Evolutionary conservation across 2,329 filamentous ascomycete species (phyloP).

Genomic region (Fusarium verticillioides): DNA sequence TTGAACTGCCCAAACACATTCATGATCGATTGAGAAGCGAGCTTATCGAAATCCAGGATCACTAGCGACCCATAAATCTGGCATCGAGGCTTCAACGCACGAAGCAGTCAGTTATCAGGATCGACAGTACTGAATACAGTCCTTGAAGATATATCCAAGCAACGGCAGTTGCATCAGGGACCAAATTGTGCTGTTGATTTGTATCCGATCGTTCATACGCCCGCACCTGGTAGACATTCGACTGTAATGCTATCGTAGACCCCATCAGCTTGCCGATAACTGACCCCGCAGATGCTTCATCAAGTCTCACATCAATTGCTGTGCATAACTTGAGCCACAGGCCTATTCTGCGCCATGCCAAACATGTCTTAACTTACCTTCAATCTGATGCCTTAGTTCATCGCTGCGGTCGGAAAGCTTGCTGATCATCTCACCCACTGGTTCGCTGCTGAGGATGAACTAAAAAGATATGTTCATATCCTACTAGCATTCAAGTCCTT

Average conservation of each 20-base stretch:
- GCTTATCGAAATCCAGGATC: constrained; percentile 1
- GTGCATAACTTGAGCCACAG: constrained; percentile 19
- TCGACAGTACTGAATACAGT: constrained; percentile 3
- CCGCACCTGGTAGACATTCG: not conserved
- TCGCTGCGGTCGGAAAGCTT: constrained; percentile 19
- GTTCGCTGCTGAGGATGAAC: not conserved
- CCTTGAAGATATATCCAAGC: constrained; percentile 13
- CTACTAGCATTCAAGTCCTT: constrained; percentile 22
- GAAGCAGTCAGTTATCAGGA: constrained; percentile 21
- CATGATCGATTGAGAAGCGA: not conserved
- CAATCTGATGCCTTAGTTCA: constrained; percentile 9
- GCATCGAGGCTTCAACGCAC: not conserved
- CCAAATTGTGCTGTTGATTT: not conserved
- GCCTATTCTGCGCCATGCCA: constrained; percentile 12
- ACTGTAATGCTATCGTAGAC: not conserved
- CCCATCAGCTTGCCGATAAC: not conserved
- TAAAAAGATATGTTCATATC: constrained; percentile 5
- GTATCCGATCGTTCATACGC: not conserved
- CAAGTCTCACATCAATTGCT: not conserved
- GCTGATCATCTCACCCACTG: constrained; percentile 15
- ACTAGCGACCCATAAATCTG: not conserved
- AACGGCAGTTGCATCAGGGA: constrained; percentile 6
- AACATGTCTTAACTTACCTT: constrained; percentile 1
- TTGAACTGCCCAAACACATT: constrained; percentile 4
- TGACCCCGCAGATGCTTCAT: not conserved